Evolutionary conservation across 768 basidiomycete genomes (phyloP).

Genomic region (Rhodotorula kratochvilovae): DNA sequence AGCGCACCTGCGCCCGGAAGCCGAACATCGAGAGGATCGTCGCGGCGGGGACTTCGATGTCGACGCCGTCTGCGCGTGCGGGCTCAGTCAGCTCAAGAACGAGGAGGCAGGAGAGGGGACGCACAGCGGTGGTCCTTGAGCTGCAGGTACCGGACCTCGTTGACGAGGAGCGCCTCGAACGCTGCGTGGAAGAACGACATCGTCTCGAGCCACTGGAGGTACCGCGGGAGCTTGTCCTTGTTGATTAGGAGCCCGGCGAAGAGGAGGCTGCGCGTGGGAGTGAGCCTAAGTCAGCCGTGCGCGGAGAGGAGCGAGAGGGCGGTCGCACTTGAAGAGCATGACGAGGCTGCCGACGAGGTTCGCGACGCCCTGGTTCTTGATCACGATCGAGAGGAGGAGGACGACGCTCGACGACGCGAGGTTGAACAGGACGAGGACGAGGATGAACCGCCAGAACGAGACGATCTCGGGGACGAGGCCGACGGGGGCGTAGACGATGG

Average conservation of each 20-base stretch:
- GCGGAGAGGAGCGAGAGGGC: slow-evolving; percentile 17
- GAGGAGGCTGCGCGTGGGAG: slow-evolving; percentile 59
- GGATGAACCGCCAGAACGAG: slow-evolving; percentile 97
- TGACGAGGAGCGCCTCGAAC: slow-evolving; percentile 95
- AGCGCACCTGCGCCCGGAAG: slow-evolving; percentile 70
- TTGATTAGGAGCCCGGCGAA: slow-evolving; percentile 96
- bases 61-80: slow-evolving; percentile 72
- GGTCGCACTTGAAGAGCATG: slow-evolving; percentile 95
- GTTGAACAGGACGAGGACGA: slow-evolving; percentile 93
- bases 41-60: slow-evolving; percentile 91
- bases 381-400: slow-evolving; percentile 80
- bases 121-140: slow-evolving; percentile 66
- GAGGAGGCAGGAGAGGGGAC: neutral
- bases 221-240: slow-evolving; percentile 69
- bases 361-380: slow-evolving; percentile 79
- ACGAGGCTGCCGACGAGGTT: slow-evolving; percentile 89
- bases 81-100: neutral
- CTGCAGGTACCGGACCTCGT: slow-evolving; percentile 88
- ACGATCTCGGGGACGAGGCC: slow-evolving; percentile 86
- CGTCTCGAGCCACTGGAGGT: slow-evolving; percentile 79
- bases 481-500: slow-evolving; percentile 89
- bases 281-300: slow-evolving; percentile 11
- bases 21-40: slow-evolving; percentile 93
- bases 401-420: slow-evolving; percentile 90
- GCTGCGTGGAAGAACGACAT: slow-evolving; percentile 98